Conservation (phyloP, 306 rosid genomes). For the Neltuma alba region DNA sequence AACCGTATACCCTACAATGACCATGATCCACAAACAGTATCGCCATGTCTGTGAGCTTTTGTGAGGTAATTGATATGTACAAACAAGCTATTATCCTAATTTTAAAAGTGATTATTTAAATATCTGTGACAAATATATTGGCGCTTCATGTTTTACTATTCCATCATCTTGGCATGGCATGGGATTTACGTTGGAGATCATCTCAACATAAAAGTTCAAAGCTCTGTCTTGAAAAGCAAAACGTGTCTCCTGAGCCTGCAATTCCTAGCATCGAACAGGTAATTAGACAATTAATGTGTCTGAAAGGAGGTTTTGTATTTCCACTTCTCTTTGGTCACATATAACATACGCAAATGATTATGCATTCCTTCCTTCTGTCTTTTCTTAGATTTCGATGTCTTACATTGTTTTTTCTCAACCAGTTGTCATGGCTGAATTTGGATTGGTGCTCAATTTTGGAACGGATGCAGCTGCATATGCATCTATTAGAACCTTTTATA, state of each 20-base stretch:
- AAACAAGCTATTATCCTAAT: no score
- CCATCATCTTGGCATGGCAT: conserved; percentile 84
- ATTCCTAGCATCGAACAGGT: conserved; percentile 83
- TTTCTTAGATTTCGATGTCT: conserved; percentile 30
- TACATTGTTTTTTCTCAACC: conserved; percentile 30
- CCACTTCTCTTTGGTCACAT: neutral
- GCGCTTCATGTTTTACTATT: neutral
- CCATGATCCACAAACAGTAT: neutral
- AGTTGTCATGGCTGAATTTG: conserved; percentile 75
- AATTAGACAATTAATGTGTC: conserved; percentile 29
- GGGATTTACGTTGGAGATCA: conserved; percentile 86
- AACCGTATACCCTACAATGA: neutral
- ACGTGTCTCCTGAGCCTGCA: conserved; percentile 57
- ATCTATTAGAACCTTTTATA: conserved; percentile 87
- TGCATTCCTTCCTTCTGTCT: neutral
- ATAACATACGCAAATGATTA: conserved; percentile 3
- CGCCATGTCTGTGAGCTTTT: neutral
- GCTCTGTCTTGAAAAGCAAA: conserved; percentile 41
- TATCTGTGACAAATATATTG: neutral
- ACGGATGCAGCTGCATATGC: conserved; percentile 81
- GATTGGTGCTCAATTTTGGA: conserved; percentile 83
- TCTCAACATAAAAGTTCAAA: conserved; percentile 41
- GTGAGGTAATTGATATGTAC: neutral
- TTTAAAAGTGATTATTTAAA: conserved; percentile 5
- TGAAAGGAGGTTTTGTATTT: neutral